Evolutionary conservation across 2,329 filamentous ascomycete species (phyloP), one percentile per base, ranked within the genome.

Genomic region (Ceratocystis huliohia): DNA sequence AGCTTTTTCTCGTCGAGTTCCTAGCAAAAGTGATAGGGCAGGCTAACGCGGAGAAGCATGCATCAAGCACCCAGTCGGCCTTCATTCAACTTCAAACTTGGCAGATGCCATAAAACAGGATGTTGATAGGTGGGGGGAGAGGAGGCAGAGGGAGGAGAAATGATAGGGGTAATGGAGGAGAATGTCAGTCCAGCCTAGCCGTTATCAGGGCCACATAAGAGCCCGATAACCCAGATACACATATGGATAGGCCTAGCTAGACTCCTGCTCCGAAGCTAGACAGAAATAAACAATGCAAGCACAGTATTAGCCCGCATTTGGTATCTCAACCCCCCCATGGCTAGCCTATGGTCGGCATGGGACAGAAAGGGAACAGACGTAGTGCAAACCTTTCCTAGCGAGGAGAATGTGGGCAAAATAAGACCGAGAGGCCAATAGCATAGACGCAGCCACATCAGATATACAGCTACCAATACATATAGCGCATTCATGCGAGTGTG

Each of bases 81-180:
- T 30, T 57, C 15, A 17, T 3, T 33, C 30, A 13, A 17, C 53
- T 57, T 57, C 22, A 22, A 28, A 57, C 56, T n/a, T 33, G 56
- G 33, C 25, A 59, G 28, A 25, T 59, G 56, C 56, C 56, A 59
- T 59, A 37, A 59, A 33, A 28, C 17, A 59, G 28, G 56, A 59
- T 57, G 28, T 10, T 17, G 17, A 50, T 57, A 17, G 53, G 53
- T 5, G 10, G 50, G 7, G 7, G 22, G 22, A 1, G 28, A 30
- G 28, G 30, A 5, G 30, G 30, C 30, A 2, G 30, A 33, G 28
- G 53, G 5, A 5, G 7, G 48, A 37, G 33, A 37, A 10, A 41
- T 41, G 37, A 41, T 41, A 41, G 37, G 37, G 37, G 37, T 13
- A 41, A 41, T 41, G 37, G 37, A 41, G 33, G 33, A 8, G 37